phyloP scores from a whole-genome alignment of 176 grass and related monocot species.

The Ensete glaucum region DNA sequence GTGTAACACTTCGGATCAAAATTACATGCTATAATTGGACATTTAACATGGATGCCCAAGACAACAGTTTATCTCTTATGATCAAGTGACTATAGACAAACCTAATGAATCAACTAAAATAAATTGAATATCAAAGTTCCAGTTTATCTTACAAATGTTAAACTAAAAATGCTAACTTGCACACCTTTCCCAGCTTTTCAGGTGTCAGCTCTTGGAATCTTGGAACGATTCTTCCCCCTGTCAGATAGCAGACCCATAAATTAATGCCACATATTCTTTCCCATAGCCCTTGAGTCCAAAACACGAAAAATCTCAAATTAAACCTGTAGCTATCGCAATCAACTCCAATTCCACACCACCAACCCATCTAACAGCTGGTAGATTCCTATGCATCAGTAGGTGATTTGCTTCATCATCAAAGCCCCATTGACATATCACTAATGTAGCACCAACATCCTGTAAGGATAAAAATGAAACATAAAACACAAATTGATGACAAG shows the following conservation, averaged over 20 bases:
- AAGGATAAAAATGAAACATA: slow-evolving; percentile 9
- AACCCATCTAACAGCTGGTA: slow-evolving; percentile 99
- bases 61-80: too few relatives aligned
- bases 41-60: too few relatives aligned
- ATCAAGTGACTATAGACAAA: too few relatives aligned
- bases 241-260: neutral
- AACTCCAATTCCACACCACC: slow-evolving; percentile 87
- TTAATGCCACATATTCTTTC: too few relatives aligned
- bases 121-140: neutral
- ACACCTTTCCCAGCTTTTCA: slow-evolving; percentile 92
- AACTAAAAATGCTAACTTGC: neutral
- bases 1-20: too few relatives aligned
- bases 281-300: too few relatives aligned
- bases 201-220: slow-evolving; percentile 83
- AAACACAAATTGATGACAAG: neutral
- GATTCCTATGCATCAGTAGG: slow-evolving; percentile 73
- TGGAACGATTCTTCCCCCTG: slow-evolving; percentile 88
- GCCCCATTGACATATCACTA: slow-evolving; percentile 98
- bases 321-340: slow-evolving; percentile 96
- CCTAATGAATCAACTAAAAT: neutral
- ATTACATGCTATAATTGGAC: too few relatives aligned
- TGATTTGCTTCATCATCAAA: slow-evolving; percentile 99
- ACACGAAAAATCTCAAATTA: too few relatives aligned
- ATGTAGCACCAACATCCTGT: slow-evolving; percentile 88
- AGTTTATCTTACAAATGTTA: neutral